Base-by-base conservation (phyloP, 352 stramenopile genomes). In the Albugo laibachii region DNA sequence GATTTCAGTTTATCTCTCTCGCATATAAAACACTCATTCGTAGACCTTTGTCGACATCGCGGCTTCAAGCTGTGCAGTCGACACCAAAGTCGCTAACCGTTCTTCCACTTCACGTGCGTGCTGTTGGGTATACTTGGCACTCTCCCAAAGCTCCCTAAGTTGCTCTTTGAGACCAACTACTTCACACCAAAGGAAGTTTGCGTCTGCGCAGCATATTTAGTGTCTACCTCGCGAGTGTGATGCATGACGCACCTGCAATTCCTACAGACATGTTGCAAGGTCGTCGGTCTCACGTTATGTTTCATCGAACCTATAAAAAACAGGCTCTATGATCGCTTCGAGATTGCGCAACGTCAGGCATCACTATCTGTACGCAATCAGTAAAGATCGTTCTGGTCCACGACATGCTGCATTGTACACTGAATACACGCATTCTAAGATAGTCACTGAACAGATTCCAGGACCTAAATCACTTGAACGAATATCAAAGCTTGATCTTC, bases 401-500 rank as follows among this genome's bases (percentile, higher is more conserved):
- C 24, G 24, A 31, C 24, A 31, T 31, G 24, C 24, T 8, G 24
- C 24, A 31, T 85, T 89, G 42, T 73, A 74, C 0, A 56, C 63
- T 40, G 77, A 89, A 24, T 83, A 79, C 36, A 13, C 52, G 12
- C 38, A 58, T 40, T 68, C 69, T 4, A 44, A 63, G 15, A 56
- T 87, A 47, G 56, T 77, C 44, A 85, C 74, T 40, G 41, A 48
- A 21, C 34, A 63, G 35, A 58, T 85, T 24, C 77, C 77, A 0
- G 77, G 77, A 3, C 69, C 69, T 24, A 79, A 84, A 57, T 85
- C 71, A 16, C 56, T 65, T 50, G 57, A 61, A 43, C 63, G 81
- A 39, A 63, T 80, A 40, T 31, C 50, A 27, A 59, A 61, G 13
- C 69, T 89, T 11, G 55, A 59, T 13, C 52, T 50, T 40, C 56